A percentile compares a stretch with the other conserved stretches of the same genome.
Conservation (phyloP, 129 eudicot genomes). For the Silybum marianum region DNA sequence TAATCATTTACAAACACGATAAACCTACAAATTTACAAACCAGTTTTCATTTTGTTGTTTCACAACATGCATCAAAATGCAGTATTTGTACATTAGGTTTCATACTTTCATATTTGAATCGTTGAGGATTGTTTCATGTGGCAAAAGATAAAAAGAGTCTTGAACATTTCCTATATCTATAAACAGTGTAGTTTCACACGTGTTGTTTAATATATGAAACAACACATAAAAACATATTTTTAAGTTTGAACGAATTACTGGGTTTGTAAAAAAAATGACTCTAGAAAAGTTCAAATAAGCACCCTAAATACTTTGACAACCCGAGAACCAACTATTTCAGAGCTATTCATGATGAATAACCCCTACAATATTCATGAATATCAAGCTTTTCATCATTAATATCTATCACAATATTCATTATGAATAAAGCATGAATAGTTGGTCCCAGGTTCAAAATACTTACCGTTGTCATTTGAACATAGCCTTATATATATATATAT, state of each 20-base stretch:
- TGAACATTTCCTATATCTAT: not conserved
- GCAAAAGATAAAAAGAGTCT: not conserved
- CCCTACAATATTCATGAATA: not conserved
- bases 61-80: not conserved
- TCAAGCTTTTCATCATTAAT: not conserved
- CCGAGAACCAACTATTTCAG: not conserved
- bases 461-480: not conserved
- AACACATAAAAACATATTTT: not conserved
- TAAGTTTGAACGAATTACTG: not conserved
- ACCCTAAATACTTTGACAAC: not conserved
- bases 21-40: not conserved
- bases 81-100: not conserved
- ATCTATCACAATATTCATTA: too few species aligned
- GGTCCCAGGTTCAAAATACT: too few species aligned
- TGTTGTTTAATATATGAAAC: not conserved
- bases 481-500: not conserved
- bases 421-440: too few species aligned
- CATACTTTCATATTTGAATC: not conserved
- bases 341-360: not conserved
- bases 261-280: not conserved
- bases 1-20: not conserved
- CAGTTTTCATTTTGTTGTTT: not conserved
- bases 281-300: not conserved
- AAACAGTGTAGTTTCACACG: not conserved
- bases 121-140: not conserved